Evolutionary conservation across 306 rosid genomes (phyloP).

Genomic region (Prunus persica): DNA sequence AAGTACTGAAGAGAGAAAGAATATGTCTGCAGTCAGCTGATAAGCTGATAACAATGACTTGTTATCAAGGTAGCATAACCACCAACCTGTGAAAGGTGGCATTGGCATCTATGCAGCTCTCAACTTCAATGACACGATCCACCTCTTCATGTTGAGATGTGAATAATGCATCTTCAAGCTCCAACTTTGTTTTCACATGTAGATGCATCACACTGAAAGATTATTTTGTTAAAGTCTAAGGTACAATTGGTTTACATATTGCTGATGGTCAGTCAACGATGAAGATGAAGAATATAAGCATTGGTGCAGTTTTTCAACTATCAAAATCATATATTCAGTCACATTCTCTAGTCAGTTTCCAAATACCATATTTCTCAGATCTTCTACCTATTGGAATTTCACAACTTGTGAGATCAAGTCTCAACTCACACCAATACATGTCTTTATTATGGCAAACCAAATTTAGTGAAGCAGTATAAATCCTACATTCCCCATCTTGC

Average conservation of each 20-base stretch:
- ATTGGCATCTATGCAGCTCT: constrained; percentile 74
- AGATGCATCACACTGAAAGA: constrained; percentile 72
- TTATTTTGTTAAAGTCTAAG: constrained; percentile 24
- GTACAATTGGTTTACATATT: constrained; percentile 11
- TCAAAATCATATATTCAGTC: background rate
- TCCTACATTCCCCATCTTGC: background rate
- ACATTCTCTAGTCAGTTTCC: background rate
- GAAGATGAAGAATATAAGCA: background rate
- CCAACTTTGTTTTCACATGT: constrained; percentile 61
- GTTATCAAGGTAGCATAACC: constrained; percentile 7
- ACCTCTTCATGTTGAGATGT: constrained; percentile 47
- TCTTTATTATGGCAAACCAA: background rate
- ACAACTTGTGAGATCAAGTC: background rate
- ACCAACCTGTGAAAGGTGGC: constrained; percentile 84
- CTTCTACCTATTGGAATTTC: background rate
- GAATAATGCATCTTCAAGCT: constrained; percentile 63
- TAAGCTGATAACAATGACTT: background rate
- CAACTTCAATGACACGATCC: constrained; percentile 77
- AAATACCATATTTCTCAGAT: background rate
- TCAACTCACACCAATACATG: background rate
- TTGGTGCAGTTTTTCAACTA: background rate
- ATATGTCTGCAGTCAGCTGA: constrained; percentile 23
- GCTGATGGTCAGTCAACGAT: constrained; percentile 1
- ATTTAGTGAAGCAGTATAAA: background rate
- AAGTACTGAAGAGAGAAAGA: background rate